Conservation (phyloP, 306 rosid genomes). For the Casuarina equisetifolia region DNA sequence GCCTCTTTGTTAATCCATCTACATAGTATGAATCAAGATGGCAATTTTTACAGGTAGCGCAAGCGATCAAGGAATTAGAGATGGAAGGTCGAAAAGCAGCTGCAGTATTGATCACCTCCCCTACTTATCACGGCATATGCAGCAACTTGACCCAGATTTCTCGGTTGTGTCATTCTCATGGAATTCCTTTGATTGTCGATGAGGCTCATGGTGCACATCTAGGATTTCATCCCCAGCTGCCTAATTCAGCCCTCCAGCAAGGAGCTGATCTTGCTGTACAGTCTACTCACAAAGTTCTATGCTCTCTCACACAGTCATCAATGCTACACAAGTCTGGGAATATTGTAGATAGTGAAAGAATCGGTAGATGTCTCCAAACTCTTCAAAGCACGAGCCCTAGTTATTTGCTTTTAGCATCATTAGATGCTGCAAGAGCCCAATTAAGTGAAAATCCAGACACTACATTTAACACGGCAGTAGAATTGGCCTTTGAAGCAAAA, state of each 20-base stretch:
- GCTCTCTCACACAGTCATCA: constrained; percentile 85
- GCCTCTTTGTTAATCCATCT: background rate
- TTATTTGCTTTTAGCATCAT: constrained; percentile 79
- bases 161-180: constrained; percentile 63
- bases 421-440: constrained; percentile 91
- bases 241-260: constrained; percentile 73
- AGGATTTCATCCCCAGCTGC: constrained; percentile 73
- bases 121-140: constrained; percentile 88
- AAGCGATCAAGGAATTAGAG: constrained; percentile 55
- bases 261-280: constrained; percentile 76
- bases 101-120: constrained; percentile 82
- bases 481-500: constrained; percentile 57
- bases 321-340: constrained; percentile 80
- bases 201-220: constrained; percentile 97
- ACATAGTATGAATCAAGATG: background rate
- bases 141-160: constrained; percentile 62
- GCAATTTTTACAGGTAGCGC: constrained; percentile 55
- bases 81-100: constrained; percentile 61
- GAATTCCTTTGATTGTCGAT: constrained; percentile 81
- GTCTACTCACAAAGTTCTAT: constrained; percentile 82
- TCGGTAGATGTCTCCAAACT: constrained; percentile 73
- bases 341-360: constrained; percentile 55
- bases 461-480: constrained; percentile 51
- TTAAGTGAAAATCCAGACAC: constrained; percentile 58
- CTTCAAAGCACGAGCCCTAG: constrained; percentile 94